phyloP scores from a whole-genome alignment of 805 yeast species.

The Hanseniaspora singularis region DNA sequence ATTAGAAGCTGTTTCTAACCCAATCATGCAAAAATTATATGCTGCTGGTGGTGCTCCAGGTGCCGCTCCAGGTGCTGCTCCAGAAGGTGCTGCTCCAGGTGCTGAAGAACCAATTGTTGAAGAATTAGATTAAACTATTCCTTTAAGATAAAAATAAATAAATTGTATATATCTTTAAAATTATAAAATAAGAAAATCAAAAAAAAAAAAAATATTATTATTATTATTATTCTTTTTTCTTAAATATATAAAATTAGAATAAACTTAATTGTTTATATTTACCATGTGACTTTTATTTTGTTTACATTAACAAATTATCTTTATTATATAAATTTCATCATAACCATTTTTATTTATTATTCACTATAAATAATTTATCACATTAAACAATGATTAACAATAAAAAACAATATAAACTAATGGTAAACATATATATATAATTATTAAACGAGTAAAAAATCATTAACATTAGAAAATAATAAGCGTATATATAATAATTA shows the following conservation, averaged over 20 bases:
- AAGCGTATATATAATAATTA: too few species aligned
- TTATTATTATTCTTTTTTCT: too few species aligned
- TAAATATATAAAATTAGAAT: background rate
- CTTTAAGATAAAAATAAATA: slow-evolving; percentile 4
- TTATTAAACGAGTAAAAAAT: too few species aligned
- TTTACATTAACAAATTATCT: background rate
- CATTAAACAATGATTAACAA: too few species aligned
- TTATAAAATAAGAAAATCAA: background rate
- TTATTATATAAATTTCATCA: too few species aligned
- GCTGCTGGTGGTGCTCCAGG: slow-evolving; percentile 78
- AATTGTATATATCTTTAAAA: background rate
- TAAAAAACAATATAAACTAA: too few species aligned
- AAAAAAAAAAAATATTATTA: too few species aligned
- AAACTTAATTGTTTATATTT: background rate
- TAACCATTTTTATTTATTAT: too few species aligned
- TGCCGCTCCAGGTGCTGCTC: slow-evolving; percentile 59
- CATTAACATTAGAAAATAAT: too few species aligned
- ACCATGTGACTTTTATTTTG: too few species aligned
- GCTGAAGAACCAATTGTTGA: slow-evolving; percentile 66
- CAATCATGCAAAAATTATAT: slow-evolving; percentile 93
- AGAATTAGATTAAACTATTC: slow-evolving; percentile 31
- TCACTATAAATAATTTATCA: too few species aligned
- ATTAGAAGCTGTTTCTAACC: slow-evolving; percentile 91
- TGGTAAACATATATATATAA: too few species aligned
- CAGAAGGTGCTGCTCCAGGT: slow-evolving; percentile 52